Percentiles rank a stretch among this genome's conserved stretches.
phyloP scores from a whole-genome alignment of 495 filamentous ascomycete species.

The Collariella sp. region DNA sequence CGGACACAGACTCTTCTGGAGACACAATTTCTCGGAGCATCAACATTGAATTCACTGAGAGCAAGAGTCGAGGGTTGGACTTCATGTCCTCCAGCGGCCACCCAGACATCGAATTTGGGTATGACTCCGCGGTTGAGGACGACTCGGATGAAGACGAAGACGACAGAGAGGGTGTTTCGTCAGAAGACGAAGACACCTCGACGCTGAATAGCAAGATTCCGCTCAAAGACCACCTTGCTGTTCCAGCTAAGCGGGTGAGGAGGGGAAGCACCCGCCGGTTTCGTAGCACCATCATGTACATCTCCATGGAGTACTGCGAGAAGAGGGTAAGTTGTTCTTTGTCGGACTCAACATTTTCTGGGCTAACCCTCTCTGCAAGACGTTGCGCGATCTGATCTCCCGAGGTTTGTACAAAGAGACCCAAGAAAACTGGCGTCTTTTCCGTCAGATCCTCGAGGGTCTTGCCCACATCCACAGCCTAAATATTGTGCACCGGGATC shows the following conservation, averaged over 20 bases:
- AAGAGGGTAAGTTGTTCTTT: constrained; percentile 53
- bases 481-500: constrained; percentile 89
- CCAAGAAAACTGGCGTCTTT: constrained; percentile 79
- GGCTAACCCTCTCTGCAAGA: constrained; percentile 42
- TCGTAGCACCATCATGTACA: constrained; percentile 41
- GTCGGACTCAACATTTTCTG: not conserved
- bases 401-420: constrained; percentile 61
- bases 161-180: constrained; percentile 20
- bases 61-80: constrained; percentile 74
- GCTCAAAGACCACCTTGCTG: constrained; percentile 6
- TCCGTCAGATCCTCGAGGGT: constrained; percentile 87
- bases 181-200: constrained; percentile 20
- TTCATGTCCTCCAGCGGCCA: constrained; percentile 87
- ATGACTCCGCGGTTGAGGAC: constrained; percentile 55
- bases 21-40: constrained; percentile 26
- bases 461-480: constrained; percentile 82
- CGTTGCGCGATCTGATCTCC: constrained; percentile 81
- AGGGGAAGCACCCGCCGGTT: constrained; percentile 30
- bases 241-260: constrained; percentile 16
- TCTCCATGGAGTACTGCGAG: constrained; percentile 92
- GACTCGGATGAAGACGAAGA: constrained; percentile 25
- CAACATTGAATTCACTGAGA: constrained; percentile 56
- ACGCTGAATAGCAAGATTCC: constrained; percentile 5
- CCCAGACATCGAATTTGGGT: constrained; percentile 70
- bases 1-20: constrained; percentile 20